Evolutionary conservation across 163 green algal genomes (phyloP), one percentile per base, ranked within the genome.

Genomic region (Scenedesmus sp.): DNA sequence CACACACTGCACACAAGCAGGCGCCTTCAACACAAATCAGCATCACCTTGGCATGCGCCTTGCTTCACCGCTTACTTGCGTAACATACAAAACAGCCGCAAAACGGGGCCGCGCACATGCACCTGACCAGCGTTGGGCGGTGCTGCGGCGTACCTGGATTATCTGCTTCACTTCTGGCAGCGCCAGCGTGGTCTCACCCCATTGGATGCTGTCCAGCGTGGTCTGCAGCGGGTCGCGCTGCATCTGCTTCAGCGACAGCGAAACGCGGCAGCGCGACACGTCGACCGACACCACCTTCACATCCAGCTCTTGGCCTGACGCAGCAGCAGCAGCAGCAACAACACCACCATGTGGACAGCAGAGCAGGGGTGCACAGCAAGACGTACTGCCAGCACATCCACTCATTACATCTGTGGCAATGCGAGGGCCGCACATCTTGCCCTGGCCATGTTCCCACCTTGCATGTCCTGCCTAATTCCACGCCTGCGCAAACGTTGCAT

Each of bases 211-310:
- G 89, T 98, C 96, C 59, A 98, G 85, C 0, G 94, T 98, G 35
- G 95, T 81, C 44, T 91, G 92, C 42, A 98, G 93, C 3, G 96
- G 96, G 93, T 98, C 96, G 15, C 92, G 43, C 89, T 95, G 83
- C 73, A 95, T 92, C 40, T 95, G 94, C 86, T 96, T 97, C 13
- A 98, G 89, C 26, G 93, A 97, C 61, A 98, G 93, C 12, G 82
- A 49, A 46, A 98, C 92, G 40, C 93, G 92, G 72, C 87, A 91
- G 44, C 92, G 93, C 6, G 73, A 33, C 1, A 82, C 20, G 83
- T 97, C 94, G 22, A 94, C 89, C 13, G 86, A 80, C n/a, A 96
- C 42, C 15, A 97, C 93, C 93, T 93, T 95, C 33, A 93, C 89
- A 2, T 61, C 61, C 16, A 97, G 80, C 42, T 91, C 33, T 80